These are phyloP conservation scores for Chaetomium tenue DNA, from an alignment of 495 filamentous ascomycete genomes.

Conservation along the genomic window DNA sequence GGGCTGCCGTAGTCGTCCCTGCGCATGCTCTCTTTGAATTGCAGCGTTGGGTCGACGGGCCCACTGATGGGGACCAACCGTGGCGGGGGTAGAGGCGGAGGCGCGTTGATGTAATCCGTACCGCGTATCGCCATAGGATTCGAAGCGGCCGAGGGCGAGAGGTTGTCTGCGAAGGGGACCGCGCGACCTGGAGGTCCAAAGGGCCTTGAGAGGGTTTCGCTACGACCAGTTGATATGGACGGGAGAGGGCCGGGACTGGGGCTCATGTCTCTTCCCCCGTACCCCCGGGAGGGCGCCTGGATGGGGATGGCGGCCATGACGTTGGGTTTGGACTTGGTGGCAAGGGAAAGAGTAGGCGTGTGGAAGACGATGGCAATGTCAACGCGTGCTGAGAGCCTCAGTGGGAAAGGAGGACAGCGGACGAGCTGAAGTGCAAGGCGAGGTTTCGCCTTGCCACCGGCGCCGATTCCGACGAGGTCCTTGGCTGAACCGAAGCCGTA, in stretches of 20 bases:
- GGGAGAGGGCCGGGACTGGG: slow-evolving; percentile 26
- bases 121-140: slow-evolving; percentile 41
- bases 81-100: slow-evolving; percentile 53
- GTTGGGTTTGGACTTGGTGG: neutral
- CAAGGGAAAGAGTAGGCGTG: neutral
- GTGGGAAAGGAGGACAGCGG: neutral
- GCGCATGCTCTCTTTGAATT: slow-evolving; percentile 31
- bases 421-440: slow-evolving; percentile 22
- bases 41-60: slow-evolving; percentile 36
- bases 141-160: slow-evolving; percentile 37
- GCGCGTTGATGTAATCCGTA: slow-evolving; percentile 29
- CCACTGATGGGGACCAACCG: slow-evolving; percentile 41
- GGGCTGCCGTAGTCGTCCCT: slow-evolving; percentile 25
- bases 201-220: slow-evolving; percentile 20
- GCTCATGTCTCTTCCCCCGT: slow-evolving; percentile 26
- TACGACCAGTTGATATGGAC: slow-evolving; percentile 33
- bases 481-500: slow-evolving; percentile 15
- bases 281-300: slow-evolving; percentile 28
- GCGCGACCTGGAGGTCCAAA: slow-evolving; percentile 24
- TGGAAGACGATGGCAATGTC: neutral
- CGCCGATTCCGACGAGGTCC: slow-evolving; percentile 12
- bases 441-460: slow-evolving; percentile 24
- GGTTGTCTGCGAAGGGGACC: slow-evolving; percentile 28
- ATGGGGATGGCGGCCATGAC: slow-evolving; percentile 35
- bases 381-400: neutral